Conservation (phyloP, 164 flowering plant genomes). For the grape (Vitis vinifera) region ASM3070453v1 NC_081811.1:26090001-26090500, state of each 20-base stretch:
- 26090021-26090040: too few species aligned
- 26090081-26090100: neutral
- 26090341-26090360: constrained; percentile 53
- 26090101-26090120: neutral
- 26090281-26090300: constrained; percentile 48
- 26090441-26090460: too few species aligned
- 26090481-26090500: too few species aligned
- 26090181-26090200: constrained; percentile 46
- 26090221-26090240: constrained; percentile 51
- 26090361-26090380: constrained; percentile 16
- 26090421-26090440: too few species aligned
- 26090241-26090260: constrained; percentile 53
- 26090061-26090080: neutral
- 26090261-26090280: constrained; percentile 55
- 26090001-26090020: too few species aligned
- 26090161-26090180: constrained; percentile 53
- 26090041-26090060: too few species aligned
- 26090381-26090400: too few species aligned
- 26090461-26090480: neutral
- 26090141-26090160: constrained; percentile 65
- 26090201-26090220: constrained; percentile 36
- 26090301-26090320: constrained; percentile 43
- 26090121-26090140: constrained; percentile 54
- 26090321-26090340: constrained; percentile 53
- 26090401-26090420: too few species aligned